A percentile compares a stretch with the other conserved stretches of the same genome.
phyloP scores from a whole-genome alignment of 768 basidiomycete species.

The Tephrocybe sp. region DNA sequence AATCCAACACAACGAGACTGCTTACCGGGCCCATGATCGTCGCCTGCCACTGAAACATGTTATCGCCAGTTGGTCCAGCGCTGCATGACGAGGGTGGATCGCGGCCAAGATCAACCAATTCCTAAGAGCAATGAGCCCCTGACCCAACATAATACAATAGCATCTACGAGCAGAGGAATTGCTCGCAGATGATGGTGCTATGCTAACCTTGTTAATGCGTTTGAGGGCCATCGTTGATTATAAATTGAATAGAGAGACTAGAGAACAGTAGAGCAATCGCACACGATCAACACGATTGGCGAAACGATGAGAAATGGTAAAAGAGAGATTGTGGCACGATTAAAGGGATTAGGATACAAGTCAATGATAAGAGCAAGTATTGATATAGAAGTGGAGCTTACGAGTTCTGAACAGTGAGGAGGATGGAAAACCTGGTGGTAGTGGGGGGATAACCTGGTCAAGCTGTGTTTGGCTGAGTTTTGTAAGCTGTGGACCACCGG shows the following conservation, averaged over 20 bases:
- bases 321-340: conserved; percentile 33
- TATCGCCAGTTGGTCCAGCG: conserved; percentile 95
- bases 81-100: conserved; percentile 99
- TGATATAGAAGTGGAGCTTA: conserved; percentile 24
- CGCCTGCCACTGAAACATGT: conserved; percentile 99
- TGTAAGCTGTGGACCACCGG: conserved; percentile 33
- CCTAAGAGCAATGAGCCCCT: conserved; percentile 49
- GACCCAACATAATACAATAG: conserved; percentile 7
- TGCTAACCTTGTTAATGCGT: conserved; percentile 95
- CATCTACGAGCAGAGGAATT: conserved; percentile 9
- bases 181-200: conserved; percentile 2
- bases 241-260: conserved; percentile 28
- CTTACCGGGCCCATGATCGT: conserved; percentile 99
- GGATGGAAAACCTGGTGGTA: conserved; percentile 39
- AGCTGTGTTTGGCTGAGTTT: conserved; percentile 43
- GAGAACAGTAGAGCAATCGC: conserved; percentile 34
- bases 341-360: conserved; percentile 14
- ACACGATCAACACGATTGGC: conserved; percentile 36
- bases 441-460: conserved; percentile 47
- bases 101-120: conserved; percentile 98
- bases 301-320: conserved; percentile 17
- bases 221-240: conserved; percentile 81
- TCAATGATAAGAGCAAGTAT: conserved; percentile 14
- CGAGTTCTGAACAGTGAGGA: conserved; percentile 27
- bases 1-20: conserved; percentile 15